Percentiles rank a stretch among this genome's conserved stretches.
phyloP scores from a whole-genome alignment of 2,329 filamentous ascomycete genomes.

The Sclerotinia subarctica region DNA sequence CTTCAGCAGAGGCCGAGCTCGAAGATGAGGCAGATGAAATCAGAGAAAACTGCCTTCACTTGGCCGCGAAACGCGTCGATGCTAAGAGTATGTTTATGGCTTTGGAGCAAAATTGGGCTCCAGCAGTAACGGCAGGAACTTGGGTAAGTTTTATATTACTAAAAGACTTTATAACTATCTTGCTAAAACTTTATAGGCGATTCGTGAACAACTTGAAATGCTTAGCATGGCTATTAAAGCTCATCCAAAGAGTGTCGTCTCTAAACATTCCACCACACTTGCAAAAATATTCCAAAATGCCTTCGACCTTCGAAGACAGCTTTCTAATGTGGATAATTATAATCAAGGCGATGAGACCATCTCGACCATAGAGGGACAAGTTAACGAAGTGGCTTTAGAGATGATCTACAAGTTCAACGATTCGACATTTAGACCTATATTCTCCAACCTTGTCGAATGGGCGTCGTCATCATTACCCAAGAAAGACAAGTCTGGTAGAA shows the following conservation, averaged over 20 bases:
- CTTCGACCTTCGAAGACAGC: constrained; percentile 63
- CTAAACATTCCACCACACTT: constrained; percentile 69
- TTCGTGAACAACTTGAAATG: constrained; percentile 65
- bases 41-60: constrained; percentile 65
- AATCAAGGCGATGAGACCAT: constrained; percentile 47
- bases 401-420: constrained; percentile 98
- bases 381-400: constrained; percentile 73
- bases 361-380: constrained; percentile 57
- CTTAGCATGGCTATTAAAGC: constrained; percentile 70
- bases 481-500: constrained; percentile 56
- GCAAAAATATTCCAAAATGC: constrained; percentile 59
- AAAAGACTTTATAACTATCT: neutral
- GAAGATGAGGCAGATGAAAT: constrained; percentile 61
- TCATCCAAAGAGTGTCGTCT: constrained; percentile 73
- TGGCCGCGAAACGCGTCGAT: constrained; percentile 75
- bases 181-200: constrained; percentile 48
- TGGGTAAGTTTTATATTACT: constrained; percentile 47
- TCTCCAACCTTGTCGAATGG: constrained; percentile 83
- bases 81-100: constrained; percentile 72
- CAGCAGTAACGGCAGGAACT: constrained; percentile 60
- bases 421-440: constrained; percentile 86
- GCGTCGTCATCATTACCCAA: constrained; percentile 58
- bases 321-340: constrained; percentile 46
- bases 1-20: constrained; percentile 62
- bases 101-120: constrained; percentile 68